Evolutionary conservation across 371 early-diverging fungal genomes (phyloP).

Genomic region (Funneliformis caledonium): DNA sequence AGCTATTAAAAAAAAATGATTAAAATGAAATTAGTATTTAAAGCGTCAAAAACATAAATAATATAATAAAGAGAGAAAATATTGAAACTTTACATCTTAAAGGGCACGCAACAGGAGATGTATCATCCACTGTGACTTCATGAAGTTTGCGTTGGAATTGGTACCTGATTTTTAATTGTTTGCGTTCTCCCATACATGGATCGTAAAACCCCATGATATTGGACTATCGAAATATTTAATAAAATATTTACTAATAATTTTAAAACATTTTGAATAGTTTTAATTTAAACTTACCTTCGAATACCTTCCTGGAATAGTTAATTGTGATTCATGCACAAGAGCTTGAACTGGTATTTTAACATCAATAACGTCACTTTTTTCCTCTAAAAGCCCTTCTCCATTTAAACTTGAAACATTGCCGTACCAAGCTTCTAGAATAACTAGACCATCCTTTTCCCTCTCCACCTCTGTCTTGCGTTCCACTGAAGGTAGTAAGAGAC

Average conservation of each 20-base stretch:
- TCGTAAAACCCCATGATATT: constrained; percentile 95
- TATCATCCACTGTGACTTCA: constrained; percentile 80
- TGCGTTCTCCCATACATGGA: constrained; percentile 89
- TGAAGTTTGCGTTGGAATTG: constrained; percentile 84
- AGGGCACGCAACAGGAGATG: constrained; percentile 80
- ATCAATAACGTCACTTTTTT: constrained; percentile 64
- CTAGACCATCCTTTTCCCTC: constrained; percentile 60
- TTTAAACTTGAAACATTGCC: constrained; percentile 64
- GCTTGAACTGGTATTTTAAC: constrained; percentile 87
- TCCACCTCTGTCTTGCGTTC: constrained; percentile 46
- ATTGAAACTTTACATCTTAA: constrained; percentile 67
- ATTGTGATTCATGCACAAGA: constrained; percentile 81
- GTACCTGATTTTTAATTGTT: constrained; percentile 83
- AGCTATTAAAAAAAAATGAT: neutral
- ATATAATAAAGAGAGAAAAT: neutral
- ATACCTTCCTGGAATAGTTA: constrained; percentile 85
- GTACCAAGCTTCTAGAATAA: constrained; percentile 87
- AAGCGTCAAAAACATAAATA: neutral
- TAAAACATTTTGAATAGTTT: neutral
- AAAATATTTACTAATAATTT: neutral
- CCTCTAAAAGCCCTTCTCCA: constrained; percentile 3
- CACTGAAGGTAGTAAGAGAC: constrained; percentile 58
- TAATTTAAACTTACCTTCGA: constrained; percentile 71
- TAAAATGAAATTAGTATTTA: neutral
- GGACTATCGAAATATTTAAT: constrained; percentile 52